phyloP scores from a whole-genome alignment of 1,284 basidiomycete genomes.

The Ustilago trichophora region DNA sequence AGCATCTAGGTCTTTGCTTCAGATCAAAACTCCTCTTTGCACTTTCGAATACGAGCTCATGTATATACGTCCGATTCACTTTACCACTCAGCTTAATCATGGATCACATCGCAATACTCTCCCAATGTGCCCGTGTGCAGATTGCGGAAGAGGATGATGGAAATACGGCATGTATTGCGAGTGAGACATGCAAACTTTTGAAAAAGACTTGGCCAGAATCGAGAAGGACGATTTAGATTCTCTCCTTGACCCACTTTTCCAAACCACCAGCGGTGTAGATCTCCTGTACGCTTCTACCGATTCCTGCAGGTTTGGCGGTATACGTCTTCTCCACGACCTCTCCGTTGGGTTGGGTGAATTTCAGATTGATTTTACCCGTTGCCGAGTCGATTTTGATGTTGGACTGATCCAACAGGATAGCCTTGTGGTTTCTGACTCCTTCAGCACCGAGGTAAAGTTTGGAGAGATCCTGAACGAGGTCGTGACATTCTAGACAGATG shows the following conservation, averaged over 20 bases:
- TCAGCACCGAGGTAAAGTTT: conserved; percentile 74
- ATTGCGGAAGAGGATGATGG: no score
- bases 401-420: conserved; percentile 55
- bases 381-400: conserved; percentile 40
- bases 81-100: no score
- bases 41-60: no score
- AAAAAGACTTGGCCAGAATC: no score
- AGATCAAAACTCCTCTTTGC: no score
- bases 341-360: conserved; percentile 22
- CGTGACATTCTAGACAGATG: conserved; percentile 90
- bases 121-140: no score
- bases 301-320: conserved; percentile 59
- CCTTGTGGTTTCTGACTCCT: conserved; percentile 71
- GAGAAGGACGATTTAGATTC: conserved; percentile 36
- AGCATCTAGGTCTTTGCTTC: no score
- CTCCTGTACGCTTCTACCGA: conserved; percentile 63
- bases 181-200: no score
- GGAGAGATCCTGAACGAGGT: conserved; percentile 87
- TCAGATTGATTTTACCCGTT: conserved; percentile 39
- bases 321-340: conserved; percentile 26
- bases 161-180: no score
- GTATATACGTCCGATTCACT: no score
- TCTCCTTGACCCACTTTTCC: conserved; percentile 63
- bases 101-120: no score
- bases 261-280: conserved; percentile 64